Evolutionary conservation across 2,329 filamentous ascomycete species (phyloP).

Genomic region (Epichloe hybrida): DNA sequence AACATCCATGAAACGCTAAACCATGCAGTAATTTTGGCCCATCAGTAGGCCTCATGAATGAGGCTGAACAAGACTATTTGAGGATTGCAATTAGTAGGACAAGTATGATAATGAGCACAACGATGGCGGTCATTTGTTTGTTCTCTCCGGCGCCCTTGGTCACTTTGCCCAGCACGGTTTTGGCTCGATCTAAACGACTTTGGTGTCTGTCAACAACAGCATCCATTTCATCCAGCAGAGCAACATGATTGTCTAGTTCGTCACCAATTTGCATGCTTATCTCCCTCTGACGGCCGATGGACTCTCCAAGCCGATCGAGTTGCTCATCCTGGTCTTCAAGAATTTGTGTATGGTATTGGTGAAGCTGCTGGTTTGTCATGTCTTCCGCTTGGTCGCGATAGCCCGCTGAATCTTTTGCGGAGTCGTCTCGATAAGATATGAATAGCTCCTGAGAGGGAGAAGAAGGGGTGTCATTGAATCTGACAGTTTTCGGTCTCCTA

Average conservation of each 20-base stretch:
- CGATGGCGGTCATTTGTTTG: slow-evolving; percentile 72
- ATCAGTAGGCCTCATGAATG: neutral
- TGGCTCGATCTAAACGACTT: slow-evolving; percentile 60
- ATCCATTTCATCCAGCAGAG: slow-evolving; percentile 83
- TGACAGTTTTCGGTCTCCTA: slow-evolving; percentile 56
- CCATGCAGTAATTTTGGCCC: neutral
- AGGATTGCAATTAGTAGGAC: slow-evolving; percentile 70
- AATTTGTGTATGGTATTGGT: slow-evolving; percentile 68
- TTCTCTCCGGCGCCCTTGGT: slow-evolving; percentile 67
- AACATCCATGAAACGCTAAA: neutral
- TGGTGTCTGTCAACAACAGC: slow-evolving; percentile 69
- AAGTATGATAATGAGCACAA: slow-evolving; percentile 70
- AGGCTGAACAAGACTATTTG: slow-evolving; percentile 42
- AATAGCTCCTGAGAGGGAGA: slow-evolving; percentile 30
- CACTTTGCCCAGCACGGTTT: slow-evolving; percentile 57
- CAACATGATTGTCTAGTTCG: slow-evolving; percentile 82
- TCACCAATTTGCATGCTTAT: slow-evolving; percentile 92
- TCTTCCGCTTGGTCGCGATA: slow-evolving; percentile 45
- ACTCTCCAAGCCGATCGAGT: slow-evolving; percentile 74
- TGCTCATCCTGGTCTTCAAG: slow-evolving; percentile 86
- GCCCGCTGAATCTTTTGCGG: slow-evolving; percentile 34
- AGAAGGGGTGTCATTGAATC: slow-evolving; percentile 58
- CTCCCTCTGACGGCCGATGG: slow-evolving; percentile 79
- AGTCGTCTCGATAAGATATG: slow-evolving; percentile 57
- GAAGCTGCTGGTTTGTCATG: slow-evolving; percentile 73